phyloP scores from a whole-genome alignment of 2,329 filamentous ascomycete species.

The Lachnellula hyalina region DNA sequence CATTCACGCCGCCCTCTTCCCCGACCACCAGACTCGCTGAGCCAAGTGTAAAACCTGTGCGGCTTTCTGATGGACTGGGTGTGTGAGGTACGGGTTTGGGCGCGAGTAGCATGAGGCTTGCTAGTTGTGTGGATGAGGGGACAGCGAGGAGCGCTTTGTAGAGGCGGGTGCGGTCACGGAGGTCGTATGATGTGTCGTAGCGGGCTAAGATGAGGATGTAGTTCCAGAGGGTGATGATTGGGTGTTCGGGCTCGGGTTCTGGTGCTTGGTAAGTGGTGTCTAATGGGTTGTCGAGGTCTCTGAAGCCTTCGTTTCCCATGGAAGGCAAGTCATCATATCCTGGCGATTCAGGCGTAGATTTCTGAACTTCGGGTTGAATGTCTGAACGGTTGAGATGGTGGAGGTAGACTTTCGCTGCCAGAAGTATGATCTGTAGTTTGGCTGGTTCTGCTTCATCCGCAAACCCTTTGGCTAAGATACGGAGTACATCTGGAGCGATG shows the following conservation, averaged over 20 bases:
- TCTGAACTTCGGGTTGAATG: conserved; percentile 33
- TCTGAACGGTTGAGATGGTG: conserved; percentile 70
- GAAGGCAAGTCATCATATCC: conserved; percentile 25
- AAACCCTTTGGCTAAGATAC: conserved; percentile 83
- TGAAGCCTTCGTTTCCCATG: conserved; percentile 25
- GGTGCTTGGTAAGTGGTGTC: conserved; percentile 16
- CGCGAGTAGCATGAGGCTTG: conserved; percentile 82
- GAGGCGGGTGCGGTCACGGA: conserved; percentile 83
- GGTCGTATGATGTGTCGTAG: conserved; percentile 92
- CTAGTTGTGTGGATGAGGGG: conserved; percentile 72
- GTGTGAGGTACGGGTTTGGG: conserved; percentile 91
- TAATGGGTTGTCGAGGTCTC: conserved; percentile 15
- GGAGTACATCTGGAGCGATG: conserved; percentile 85
- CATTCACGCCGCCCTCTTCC: conserved; percentile 65
- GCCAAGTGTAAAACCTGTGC: conserved; percentile 73
- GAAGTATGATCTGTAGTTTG: conserved; percentile 84
- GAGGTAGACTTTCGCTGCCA: conserved; percentile 95
- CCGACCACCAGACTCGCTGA: conserved; percentile 82
- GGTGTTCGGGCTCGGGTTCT: conserved; percentile 45
- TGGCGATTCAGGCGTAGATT: conserved; percentile 18
- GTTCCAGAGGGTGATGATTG: conserved; percentile 73
- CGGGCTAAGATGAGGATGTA: conserved; percentile 80
- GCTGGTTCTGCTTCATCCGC: conserved; percentile 76
- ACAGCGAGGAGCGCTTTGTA: conserved; percentile 79
- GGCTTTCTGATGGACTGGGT: conserved; percentile 79